Base-by-base conservation (phyloP, 176 grass and related monocot species). In the Canna indica region DNA sequence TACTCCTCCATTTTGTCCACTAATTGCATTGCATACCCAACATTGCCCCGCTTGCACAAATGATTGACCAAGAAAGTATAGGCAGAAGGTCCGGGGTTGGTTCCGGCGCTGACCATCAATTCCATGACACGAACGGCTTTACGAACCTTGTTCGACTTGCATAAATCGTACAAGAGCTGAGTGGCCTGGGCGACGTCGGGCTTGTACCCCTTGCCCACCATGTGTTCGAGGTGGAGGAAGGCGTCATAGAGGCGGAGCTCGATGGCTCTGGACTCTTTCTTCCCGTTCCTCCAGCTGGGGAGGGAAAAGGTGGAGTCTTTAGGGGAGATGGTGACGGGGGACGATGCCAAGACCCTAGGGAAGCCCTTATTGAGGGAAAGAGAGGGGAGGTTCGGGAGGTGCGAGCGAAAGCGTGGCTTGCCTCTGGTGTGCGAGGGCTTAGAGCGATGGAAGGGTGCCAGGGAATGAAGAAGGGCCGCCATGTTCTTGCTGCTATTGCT, bases 11-110 rank as follows among this genome's bases (percentile, higher is more conserved):
- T 72, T 53, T 53, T 72, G 27, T 79, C 77, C 0, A 79, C 77
- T 22, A 79, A 39, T 20, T 72, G 77, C 57, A 79, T 64, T 10
- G 77, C 77, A 26, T 79, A 72, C 15, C 77, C 77, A 10, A 79
- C 44, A 22, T 72, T 71, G 1, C 77, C 68, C 22, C 68, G 47
- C 46, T 72, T 79, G 69, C 77, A 79, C 34, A 79, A 20, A 22
- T 79, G 77, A n/a, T 64, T 64, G 7, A 79, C 77, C 7, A 79
- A 26, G 77, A 79, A 79, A 36, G 41, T 65, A 44, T 72, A 79
- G 13, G 68, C 52, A 10, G 77, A 52, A 17, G 41, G 26, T 0
- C 73, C 68, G 38, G 77, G 77, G 8, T 68, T 47, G 42, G 32
- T 16, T 31, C 77, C 77, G 29, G 77, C 36, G 14, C 5, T 11